These are phyloP conservation scores for Schwanniomyces sp. DNA, from an alignment of 805 yeast species.

Conservation along the genomic window DNA sequence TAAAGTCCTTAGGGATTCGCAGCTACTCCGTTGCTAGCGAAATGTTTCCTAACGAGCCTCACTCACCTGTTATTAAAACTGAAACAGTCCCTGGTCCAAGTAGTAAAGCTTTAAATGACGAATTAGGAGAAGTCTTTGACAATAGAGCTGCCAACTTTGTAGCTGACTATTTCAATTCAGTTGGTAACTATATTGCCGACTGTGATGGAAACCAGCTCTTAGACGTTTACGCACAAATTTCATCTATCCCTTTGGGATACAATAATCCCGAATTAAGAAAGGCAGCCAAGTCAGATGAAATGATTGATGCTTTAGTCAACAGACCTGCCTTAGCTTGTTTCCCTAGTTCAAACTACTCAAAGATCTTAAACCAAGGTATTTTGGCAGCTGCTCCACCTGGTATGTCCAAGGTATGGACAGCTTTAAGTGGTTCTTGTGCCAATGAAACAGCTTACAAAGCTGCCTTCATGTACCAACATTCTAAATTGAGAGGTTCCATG, in stretches of 20 bases:
- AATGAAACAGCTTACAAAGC: constrained; percentile 73
- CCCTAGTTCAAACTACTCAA: constrained; percentile 51
- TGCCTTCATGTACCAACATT: constrained; percentile 64
- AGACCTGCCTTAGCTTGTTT: constrained; percentile 47
- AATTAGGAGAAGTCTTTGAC: constrained; percentile 38
- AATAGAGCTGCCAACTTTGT: constrained; percentile 44
- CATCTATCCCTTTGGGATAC: constrained; percentile 84
- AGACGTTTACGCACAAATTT: constrained; percentile 63
- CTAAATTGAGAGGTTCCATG: constrained; percentile 48
- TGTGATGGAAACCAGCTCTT: constrained; percentile 41
- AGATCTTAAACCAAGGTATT: constrained; percentile 49
- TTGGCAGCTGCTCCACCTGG: constrained; percentile 68
- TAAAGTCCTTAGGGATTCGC: background rate
- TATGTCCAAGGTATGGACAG: constrained; percentile 60
- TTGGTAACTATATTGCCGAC: constrained; percentile 43
- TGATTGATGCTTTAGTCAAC: constrained; percentile 72
- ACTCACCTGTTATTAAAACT: constrained; percentile 28
- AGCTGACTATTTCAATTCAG: constrained; percentile 36
- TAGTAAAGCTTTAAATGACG: constrained; percentile 27
- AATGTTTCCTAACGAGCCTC: constrained; percentile 40
- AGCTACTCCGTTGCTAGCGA: background rate
- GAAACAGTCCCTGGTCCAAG: constrained; percentile 39
- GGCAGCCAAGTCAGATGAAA: constrained; percentile 67
- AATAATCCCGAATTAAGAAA: constrained; percentile 75
- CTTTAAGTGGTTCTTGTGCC: constrained; percentile 67